Base-by-base conservation (phyloP, 495 filamentous ascomycete species). In the Lophiotrema nucula region DNA sequence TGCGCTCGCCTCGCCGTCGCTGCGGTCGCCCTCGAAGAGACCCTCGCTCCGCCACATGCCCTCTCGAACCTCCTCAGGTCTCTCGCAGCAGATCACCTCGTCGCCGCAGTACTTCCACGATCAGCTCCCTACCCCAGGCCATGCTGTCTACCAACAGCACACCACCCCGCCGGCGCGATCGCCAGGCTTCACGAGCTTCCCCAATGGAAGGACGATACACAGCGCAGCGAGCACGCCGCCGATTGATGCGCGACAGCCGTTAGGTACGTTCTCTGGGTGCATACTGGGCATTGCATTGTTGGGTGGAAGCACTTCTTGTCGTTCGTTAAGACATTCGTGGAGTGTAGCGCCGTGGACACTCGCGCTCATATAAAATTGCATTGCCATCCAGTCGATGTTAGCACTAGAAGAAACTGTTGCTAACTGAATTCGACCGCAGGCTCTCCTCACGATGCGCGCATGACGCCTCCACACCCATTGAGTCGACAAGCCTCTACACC, bases 401-500 rank as follows among this genome's bases (percentile, higher is more conserved):
- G n/a, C n/a, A n/a, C n/a, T n/a, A n/a, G n/a, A n/a, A n/a, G n/a
- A n/a, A n/a, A n/a, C n/a, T n/a, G n/a, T n/a, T n/a, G n/a, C n/a
- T n/a, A n/a, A n/a, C n/a, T n/a, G n/a, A n/a, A n/a, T n/a, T n/a
- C n/a, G n/a, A n/a, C n/a, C 39, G 19, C 19, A 67, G 68, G 72
- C 76, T 38, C 47, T 8, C 50, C 37, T 60, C 72, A 39, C 72
- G 62, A 66, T 18, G 33, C 62, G 44, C 59, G 51, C 49, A 47
- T 55, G 19, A 66, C 63, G 0, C 58, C 58, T 3, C 51, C 62
- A n/a, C 54, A 63, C 12, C 49, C 48, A 2, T 31, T 60, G 12
- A 56, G 60, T 23, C 57, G 80, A 53, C 79, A 79, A 42, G 67
- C 77, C 1, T 82, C 83, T 10, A 83, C 81, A 15, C 75, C 81